Evolutionary conservation across 2,329 filamentous ascomycete species (phyloP), one percentile per base, ranked within the genome.

Genomic region (Rhynchosporium graminicola): DNA sequence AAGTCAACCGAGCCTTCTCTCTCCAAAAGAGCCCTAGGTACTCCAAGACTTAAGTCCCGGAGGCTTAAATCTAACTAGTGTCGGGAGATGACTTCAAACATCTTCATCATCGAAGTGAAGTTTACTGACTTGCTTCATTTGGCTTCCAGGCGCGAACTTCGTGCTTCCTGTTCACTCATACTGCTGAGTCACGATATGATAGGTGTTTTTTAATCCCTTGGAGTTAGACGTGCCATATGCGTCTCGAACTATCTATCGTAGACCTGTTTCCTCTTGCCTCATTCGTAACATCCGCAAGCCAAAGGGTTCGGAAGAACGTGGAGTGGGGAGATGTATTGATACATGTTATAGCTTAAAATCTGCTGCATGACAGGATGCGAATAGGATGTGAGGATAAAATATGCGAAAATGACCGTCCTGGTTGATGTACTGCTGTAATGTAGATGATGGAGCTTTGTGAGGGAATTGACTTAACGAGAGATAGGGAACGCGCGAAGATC

Each of bases 21-120:
- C 15, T 31, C 31, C 15, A 3, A 20, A n/a, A n/a, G 3, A 43
- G 40, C 40, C 4, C 13, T n/a, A 43, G 40, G 12, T 12, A 43
- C 4, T 4, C 40, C 7, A 40, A 40, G 7, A 12, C 36, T 40
- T 40, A 43, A n/a, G 13, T n/a, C 7, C 10, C 15, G 10, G 40
- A 43, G 40, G 15, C 33, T 36, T 36, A 15, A 12, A 43, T 29
- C 46, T 28, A 28, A 50, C 13, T 36, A 46, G 29, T 8, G 13
- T n/a, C 50, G 33, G 31, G 31, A 52, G n/a, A 52, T 52, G 50
- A 52, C 33, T 33, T 52, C 50, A 52, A 52, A 7, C n/a, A 8
- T 5, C n/a, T 28, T 10, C 26, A 8, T 26, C 9, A 46, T 6
- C 42, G 12, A n/a, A 15, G 20, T 46, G 15, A n/a, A 9, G 20